Conservation (phyloP, 495 filamentous ascomycete species). For the Talaromyces nanjingensis region DNA sequence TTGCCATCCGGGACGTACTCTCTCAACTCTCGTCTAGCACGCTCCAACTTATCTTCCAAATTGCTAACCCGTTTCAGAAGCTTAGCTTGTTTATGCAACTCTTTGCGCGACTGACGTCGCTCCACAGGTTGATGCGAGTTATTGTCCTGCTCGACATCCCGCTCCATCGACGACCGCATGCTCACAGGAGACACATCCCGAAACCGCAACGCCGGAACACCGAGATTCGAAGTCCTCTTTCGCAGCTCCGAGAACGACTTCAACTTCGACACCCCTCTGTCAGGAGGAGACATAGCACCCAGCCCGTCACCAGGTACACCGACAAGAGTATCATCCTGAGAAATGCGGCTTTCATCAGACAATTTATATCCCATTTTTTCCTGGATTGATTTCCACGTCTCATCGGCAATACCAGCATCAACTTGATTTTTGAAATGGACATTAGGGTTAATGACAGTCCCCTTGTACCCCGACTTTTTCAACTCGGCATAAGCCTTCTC, state of each 20-base stretch:
- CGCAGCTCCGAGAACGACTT: conserved; percentile 33
- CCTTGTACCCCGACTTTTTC: conserved; percentile 52
- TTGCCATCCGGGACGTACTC: conserved; percentile 38
- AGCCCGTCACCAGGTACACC: neutral
- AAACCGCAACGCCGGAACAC: conserved; percentile 26
- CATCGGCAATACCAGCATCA: conserved; percentile 21
- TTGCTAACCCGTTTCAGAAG: conserved; percentile 59
- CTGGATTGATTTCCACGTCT: conserved; percentile 34
- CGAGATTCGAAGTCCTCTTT: conserved; percentile 22
- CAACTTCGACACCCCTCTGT: conserved; percentile 6
- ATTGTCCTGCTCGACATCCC: conserved; percentile 16
- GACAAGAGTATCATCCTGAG: conserved; percentile 6
- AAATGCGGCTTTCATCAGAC: neutral
- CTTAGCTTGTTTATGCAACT: conserved; percentile 54
- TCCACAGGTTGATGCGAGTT: conserved; percentile 29
- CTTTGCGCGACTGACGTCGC: conserved; percentile 50
- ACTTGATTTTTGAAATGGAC: conserved; percentile 4
- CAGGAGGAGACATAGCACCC: neutral
- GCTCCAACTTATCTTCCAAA: conserved; percentile 54
- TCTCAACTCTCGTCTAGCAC: conserved; percentile 52
- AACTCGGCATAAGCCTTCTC: conserved; percentile 54
- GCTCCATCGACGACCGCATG: conserved; percentile 11
- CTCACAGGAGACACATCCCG: conserved; percentile 11
- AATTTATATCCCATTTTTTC: conserved; percentile 28
- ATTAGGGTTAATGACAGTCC: conserved; percentile 26